Evolutionary conservation across 2,329 filamentous ascomycete genomes (phyloP).

Genomic region (Stachybotrys elegans): DNA sequence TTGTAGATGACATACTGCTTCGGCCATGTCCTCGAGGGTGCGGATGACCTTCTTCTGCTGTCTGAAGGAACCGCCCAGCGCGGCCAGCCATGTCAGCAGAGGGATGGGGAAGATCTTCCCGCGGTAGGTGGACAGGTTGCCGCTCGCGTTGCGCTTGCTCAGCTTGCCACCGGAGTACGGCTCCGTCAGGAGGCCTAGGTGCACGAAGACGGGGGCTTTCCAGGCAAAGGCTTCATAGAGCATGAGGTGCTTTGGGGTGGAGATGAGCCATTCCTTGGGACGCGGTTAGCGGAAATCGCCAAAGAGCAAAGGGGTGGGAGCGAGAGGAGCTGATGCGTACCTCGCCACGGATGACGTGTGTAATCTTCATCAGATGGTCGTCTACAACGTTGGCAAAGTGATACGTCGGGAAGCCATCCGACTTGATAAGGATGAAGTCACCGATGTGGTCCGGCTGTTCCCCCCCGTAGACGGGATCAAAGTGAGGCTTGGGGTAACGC

Average conservation of each 20-base stretch:
- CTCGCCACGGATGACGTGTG: conserved; percentile 86
- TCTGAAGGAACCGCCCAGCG: conserved; percentile 47
- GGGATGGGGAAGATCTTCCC: conserved; percentile 42
- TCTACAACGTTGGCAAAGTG: conserved; percentile 97
- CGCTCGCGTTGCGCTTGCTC: conserved; percentile 70
- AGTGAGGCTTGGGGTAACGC: conserved; percentile 55
- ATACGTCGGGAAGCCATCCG: conserved; percentile 89
- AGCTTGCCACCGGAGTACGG: conserved; percentile 67
- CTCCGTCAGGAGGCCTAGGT: conserved; percentile 71
- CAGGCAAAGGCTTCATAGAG: conserved; percentile 77
- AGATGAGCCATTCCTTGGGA: conserved; percentile 86
- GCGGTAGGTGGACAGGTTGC: conserved; percentile 47
- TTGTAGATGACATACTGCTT: conserved; percentile 47
- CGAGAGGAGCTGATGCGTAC: conserved; percentile 35
- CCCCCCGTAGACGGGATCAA: conserved; percentile 74
- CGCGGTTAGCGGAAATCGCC: conserved; percentile 1
- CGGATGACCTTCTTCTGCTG: conserved; percentile 19
- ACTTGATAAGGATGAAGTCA: conserved; percentile 87
- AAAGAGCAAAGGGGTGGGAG: not conserved
- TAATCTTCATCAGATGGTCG: conserved; percentile 92
- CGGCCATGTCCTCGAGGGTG: conserved; percentile 63
- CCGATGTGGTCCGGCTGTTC: conserved; percentile 56
- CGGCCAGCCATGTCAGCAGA: conserved; percentile 73
- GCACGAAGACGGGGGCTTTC: conserved; percentile 70
- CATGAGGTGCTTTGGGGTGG: conserved; percentile 68